A percentile compares a stretch with the other conserved stretches of the same genome.
phyloP scores from a whole-genome alignment of 805 yeast species.

The Groenewaldozyma tartarivorans region DNA sequence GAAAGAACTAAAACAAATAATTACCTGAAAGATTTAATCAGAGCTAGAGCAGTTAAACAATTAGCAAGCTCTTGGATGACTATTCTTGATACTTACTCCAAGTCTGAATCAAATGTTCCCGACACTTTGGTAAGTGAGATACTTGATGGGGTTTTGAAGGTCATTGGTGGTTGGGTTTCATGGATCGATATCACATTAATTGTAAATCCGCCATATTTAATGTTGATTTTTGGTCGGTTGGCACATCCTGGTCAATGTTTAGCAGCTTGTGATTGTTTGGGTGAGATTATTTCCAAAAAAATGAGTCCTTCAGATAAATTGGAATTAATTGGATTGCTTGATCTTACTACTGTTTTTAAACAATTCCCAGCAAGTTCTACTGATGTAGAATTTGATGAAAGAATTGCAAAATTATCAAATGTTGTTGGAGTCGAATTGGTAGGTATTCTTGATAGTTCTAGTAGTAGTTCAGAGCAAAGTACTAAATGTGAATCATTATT shows the following conservation, averaged over 20 bases:
- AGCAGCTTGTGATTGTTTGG: conserved; percentile 46
- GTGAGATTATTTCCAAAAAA: conserved; percentile 64
- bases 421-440: conserved; percentile 69
- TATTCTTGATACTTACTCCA: conserved; percentile 34
- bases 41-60: conserved; percentile 62
- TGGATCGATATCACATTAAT: conserved; percentile 86
- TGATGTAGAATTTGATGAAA: conserved; percentile 64
- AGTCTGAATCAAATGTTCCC: neutral
- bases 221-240: conserved; percentile 50
- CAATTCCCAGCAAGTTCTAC: conserved; percentile 29
- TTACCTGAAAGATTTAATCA: conserved; percentile 68
- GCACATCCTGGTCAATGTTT: conserved; percentile 39
- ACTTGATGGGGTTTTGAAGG: conserved; percentile 47
- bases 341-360: conserved; percentile 46
- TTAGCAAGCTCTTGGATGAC: conserved; percentile 62
- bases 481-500: conserved; percentile 36
- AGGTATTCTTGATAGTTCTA: conserved; percentile 46
- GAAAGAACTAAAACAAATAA: conserved; percentile 57
- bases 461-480: conserved; percentile 19
- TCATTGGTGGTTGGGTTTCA: conserved; percentile 77
- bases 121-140: conserved; percentile 32
- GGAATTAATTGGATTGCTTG: conserved; percentile 57
- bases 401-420: conserved; percentile 63
- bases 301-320: conserved; percentile 68
- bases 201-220: conserved; percentile 49